These are phyloP conservation scores for Hypocreales sp. DNA, from an alignment of 2,329 filamentous ascomycete genomes.

Conservation along the genomic window DNA sequence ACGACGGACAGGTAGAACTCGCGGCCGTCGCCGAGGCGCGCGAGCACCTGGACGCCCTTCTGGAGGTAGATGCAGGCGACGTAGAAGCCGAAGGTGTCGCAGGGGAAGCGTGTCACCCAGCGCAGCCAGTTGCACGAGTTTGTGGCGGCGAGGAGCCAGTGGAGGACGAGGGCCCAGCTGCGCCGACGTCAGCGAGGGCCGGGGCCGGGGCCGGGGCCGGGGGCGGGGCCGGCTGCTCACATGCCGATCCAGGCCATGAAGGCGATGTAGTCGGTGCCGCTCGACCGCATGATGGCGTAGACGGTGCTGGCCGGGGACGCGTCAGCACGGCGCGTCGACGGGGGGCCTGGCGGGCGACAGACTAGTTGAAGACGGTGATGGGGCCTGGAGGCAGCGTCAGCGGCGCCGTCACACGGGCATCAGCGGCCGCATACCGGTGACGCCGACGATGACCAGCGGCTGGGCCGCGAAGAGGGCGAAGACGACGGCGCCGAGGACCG, in stretches of 20 bases:
- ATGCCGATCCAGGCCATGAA: slow-evolving; percentile 91
- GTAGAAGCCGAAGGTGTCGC: slow-evolving; percentile 89
- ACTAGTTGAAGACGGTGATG: slow-evolving; percentile 89
- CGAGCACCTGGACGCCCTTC: slow-evolving; percentile 77
- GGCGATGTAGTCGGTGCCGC: slow-evolving; percentile 65
- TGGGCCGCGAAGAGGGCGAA: slow-evolving; percentile 70
- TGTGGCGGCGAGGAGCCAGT: slow-evolving; percentile 68
- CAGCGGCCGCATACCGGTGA: slow-evolving; percentile 41
- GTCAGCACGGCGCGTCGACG: no score
- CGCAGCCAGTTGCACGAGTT: slow-evolving; percentile 81
- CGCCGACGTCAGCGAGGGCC: no score
- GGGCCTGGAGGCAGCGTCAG: slow-evolving; percentile 34
- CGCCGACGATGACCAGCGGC: slow-evolving; percentile 79
- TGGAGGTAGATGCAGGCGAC: slow-evolving; percentile 86
- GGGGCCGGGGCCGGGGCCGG: no score
- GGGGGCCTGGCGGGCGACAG: no score
- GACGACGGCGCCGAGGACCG: slow-evolving; percentile 67
- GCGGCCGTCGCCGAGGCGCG: slow-evolving; percentile 49
- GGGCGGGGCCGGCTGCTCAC: slow-evolving; percentile 30
- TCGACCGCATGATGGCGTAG: slow-evolving; percentile 70
- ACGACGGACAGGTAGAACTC: slow-evolving; percentile 69
- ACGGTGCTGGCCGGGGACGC: no score
- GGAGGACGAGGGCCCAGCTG: slow-evolving; percentile 71
- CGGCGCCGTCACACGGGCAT: no score
- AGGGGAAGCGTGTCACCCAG: slow-evolving; percentile 82